Base-by-base conservation (phyloP, 1,284 basidiomycete genomes). In the Ceratobasidium sp. region DNA sequence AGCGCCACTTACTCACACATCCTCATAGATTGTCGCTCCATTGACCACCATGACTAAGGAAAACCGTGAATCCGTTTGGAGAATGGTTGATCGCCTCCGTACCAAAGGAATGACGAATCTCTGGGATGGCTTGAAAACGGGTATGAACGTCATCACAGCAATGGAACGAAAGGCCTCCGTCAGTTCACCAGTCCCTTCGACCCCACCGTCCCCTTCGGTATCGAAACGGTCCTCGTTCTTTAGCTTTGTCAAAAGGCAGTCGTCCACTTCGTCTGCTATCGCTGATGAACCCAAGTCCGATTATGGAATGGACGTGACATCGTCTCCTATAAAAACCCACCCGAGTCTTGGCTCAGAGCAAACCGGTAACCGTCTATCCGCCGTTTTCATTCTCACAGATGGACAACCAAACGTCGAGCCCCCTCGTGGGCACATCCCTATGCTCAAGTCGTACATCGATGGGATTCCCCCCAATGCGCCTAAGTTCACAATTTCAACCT, bases 311-410 rank as follows among this genome's bases (percentile, higher is more conserved):
- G 47, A 72, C 11, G 36, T 41, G 27, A 72, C 60, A 50, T n/a
- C 48, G 9, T 41, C 74, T 15, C 41, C 36, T 41, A 22, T 50
- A 22, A 54, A 51, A 4, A 29, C 56, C 5, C 22, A 24, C 24
- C 41, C 44, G 3, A 54, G n/a, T 24, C 19, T 29, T 14, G 24
- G 36, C 11, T 29, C n/a, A 2, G 7, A 36, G 14, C 24, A 44
- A 48, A 45, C 60, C n/a, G 33, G 29, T n/a, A 50, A 63, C 27
- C 72, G 76, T 22, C 31, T 75, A 17, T 56, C 72, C 19, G 73
- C 76, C 29, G 75, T 78, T 17, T 76, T 78, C 56, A 71, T 78
- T n/a, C 75, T 78, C 22, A 78, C 77, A 17, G 77, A 78, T 62
- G 77, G 77, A 22, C 53, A 73, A 45, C 77, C 77, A 15, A 78